Conservation (phyloP, 2,329 filamentous ascomycete species). For the Escovopsis sp. region DNA sequence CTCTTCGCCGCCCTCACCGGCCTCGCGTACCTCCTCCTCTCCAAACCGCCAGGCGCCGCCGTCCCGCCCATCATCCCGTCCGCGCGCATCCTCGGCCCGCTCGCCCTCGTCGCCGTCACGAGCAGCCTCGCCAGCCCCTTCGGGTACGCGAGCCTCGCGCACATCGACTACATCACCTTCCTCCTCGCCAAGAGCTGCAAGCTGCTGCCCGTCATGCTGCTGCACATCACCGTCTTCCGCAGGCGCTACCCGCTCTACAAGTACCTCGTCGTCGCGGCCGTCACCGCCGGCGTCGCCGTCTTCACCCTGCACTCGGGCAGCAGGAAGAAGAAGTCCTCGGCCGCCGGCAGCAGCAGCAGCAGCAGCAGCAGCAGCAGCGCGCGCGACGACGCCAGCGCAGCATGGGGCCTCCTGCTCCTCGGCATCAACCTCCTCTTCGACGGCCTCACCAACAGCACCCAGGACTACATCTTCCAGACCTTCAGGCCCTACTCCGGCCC, state of each 20-base stretch:
- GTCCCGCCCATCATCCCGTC: conserved; percentile 63
- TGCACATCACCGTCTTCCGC: conserved; percentile 85
- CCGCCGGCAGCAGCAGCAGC: conserved; percentile 12
- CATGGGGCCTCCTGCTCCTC: conserved; percentile 72
- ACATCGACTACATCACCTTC: conserved; percentile 97
- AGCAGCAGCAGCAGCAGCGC: too few species aligned
- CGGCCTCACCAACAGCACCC: conserved; percentile 88
- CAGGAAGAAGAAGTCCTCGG: conserved; percentile 31
- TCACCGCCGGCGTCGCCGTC: conserved; percentile 83
- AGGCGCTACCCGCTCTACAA: conserved; percentile 89
- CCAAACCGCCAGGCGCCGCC: conserved; percentile 32
- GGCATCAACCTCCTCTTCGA: conserved; percentile 88
- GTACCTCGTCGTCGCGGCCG: conserved; percentile 81
- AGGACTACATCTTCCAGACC: conserved; percentile 79
- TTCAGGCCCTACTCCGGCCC: conserved; percentile 76
- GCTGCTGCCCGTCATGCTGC: conserved; percentile 93
- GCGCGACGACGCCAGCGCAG: conserved; percentile 39
- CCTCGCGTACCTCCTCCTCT: conserved; percentile 60
- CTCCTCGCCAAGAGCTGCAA: conserved; percentile 97
- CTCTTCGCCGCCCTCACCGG: conserved; percentile 74
- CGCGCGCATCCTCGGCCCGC: conserved; percentile 55
- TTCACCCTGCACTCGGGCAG: conserved; percentile 77
- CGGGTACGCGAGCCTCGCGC: conserved; percentile 79
- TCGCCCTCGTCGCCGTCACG: conserved; percentile 75
- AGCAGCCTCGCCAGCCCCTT: conserved; percentile 86